A percentile compares a stretch with the other conserved stretches of the same genome.
Conservation (phyloP, 352 stramenopile species). For the Phytophthora pisi region DNA sequence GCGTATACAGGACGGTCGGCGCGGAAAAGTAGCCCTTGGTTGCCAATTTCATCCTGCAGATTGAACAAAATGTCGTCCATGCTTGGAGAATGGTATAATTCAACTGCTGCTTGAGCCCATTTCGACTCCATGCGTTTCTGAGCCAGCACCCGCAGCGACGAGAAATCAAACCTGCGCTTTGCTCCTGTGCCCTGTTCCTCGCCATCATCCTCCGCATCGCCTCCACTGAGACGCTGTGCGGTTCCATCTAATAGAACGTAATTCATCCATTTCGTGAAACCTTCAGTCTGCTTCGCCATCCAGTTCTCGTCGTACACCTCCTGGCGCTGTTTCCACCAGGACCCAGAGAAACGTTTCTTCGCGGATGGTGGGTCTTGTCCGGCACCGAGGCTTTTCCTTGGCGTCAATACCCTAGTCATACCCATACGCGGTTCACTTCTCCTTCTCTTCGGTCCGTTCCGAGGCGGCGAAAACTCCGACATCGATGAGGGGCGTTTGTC, state of each 20-base stretch:
- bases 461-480: slow-evolving; percentile 48
- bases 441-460: slow-evolving; percentile 35
- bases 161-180: slow-evolving; percentile 58
- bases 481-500: slow-evolving; percentile 45
- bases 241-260: slow-evolving; percentile 77
- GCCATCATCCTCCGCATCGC: slow-evolving; percentile 22
- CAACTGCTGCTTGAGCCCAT: slow-evolving; percentile 58
- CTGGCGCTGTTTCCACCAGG: slow-evolving; percentile 79
- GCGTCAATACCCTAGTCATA: slow-evolving; percentile 8
- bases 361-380: slow-evolving; percentile 5
- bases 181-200: slow-evolving; percentile 10
- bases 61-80: slow-evolving; percentile 68
- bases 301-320: slow-evolving; percentile 77
- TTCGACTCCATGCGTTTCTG: slow-evolving; percentile 77
- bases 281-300: slow-evolving; percentile 81
- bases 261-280: slow-evolving; percentile 90
- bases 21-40: slow-evolving; percentile 82
- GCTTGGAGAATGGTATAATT: slow-evolving; percentile 60
- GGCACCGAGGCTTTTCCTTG: slow-evolving; percentile 13
- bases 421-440: slow-evolving; percentile 25
- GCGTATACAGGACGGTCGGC: slow-evolving; percentile 89
- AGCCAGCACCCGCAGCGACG: slow-evolving; percentile 69
- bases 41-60: slow-evolving; percentile 74
- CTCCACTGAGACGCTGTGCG: slow-evolving; percentile 37
- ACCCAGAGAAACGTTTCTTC: slow-evolving; percentile 44